Percentiles rank a stretch among this genome's conserved stretches.
Conservation (phyloP, 1,284 basidiomycete species). For the Apiotrichum brassicae region DNA sequence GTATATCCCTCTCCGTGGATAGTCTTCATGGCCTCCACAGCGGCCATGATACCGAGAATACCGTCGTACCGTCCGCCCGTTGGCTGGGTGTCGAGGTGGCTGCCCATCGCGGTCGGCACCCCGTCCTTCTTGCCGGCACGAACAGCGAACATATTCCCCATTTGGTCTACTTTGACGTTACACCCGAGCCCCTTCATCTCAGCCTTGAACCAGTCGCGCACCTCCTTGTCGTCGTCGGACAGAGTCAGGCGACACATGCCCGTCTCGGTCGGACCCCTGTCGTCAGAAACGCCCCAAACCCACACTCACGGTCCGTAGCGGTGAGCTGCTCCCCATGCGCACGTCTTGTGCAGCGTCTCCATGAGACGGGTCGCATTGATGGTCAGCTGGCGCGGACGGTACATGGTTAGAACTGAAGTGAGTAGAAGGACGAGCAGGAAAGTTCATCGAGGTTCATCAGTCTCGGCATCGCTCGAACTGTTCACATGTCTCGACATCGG, state of each 20-base stretch:
- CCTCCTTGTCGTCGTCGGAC: slow-evolving; percentile 30
- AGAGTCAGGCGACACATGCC: slow-evolving; percentile 26
- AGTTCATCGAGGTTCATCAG: too few relatives aligned
- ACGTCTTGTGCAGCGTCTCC: slow-evolving; percentile 28
- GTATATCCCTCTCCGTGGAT: slow-evolving; percentile 12
- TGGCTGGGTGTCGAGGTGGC: slow-evolving; percentile 34
- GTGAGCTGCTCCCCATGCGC: slow-evolving; percentile 21
- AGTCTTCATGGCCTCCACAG: slow-evolving; percentile 22
- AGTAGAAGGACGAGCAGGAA: too few relatives aligned
- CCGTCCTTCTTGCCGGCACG: slow-evolving; percentile 19
- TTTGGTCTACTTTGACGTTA: slow-evolving; percentile 27
- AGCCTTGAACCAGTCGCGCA: slow-evolving; percentile 32
- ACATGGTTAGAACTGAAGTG: slow-evolving; percentile 2
- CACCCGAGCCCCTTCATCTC: slow-evolving; percentile 33
- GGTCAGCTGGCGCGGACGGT: slow-evolving; percentile 4
- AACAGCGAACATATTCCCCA: slow-evolving; percentile 41
- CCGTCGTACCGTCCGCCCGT: slow-evolving; percentile 33
- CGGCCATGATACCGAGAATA: slow-evolving; percentile 28
- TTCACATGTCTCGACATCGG: too few relatives aligned
- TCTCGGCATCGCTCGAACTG: too few relatives aligned
- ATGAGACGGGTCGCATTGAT: slow-evolving; percentile 26
- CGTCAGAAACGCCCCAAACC: neutral
- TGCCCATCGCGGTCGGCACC: slow-evolving; percentile 28
- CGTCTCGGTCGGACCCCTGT: slow-evolving; percentile 11
- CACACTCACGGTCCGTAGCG: slow-evolving; percentile 2